Percentiles rank a stretch among this genome's conserved stretches.
phyloP scores from a whole-genome alignment of 768 basidiomycete genomes.

The Kwoniella bestiolae region DNA sequence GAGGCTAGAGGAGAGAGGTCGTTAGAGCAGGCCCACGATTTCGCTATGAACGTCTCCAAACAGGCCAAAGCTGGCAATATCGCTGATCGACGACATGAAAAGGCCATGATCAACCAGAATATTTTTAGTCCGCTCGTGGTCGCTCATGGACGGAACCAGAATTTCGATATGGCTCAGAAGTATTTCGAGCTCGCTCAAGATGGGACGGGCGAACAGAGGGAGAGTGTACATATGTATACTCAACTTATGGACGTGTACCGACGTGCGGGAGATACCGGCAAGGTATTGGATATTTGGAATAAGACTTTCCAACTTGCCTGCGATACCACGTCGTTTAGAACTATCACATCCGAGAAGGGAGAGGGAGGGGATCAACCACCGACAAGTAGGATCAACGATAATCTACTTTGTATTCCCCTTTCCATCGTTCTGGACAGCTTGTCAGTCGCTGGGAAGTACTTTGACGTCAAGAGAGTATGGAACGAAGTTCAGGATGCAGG shows the following conservation, averaged over 20 bases:
- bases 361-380: not conserved
- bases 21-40: conserved; percentile 68
- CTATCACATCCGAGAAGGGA: not conserved
- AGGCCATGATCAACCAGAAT: conserved; percentile 35
- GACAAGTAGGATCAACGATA: conserved; percentile 56
- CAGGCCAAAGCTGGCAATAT: conserved; percentile 23
- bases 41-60: conserved; percentile 64
- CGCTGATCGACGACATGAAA: conserved; percentile 21
- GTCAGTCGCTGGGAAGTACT: conserved; percentile 67
- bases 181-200: conserved; percentile 35
- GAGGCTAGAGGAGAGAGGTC: conserved; percentile 63
- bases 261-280: conserved; percentile 63
- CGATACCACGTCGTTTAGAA: conserved; percentile 35
- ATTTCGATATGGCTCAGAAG: conserved; percentile 30
- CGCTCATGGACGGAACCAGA: conserved; percentile 22
- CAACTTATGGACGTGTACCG: conserved; percentile 76
- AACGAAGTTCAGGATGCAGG: conserved; percentile 65
- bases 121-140: conserved; percentile 48
- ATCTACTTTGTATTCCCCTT: conserved; percentile 73
- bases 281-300: conserved; percentile 68
- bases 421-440: conserved; percentile 80
- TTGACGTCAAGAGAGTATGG: conserved; percentile 71
- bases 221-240: conserved; percentile 66
- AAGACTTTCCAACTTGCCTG: conserved; percentile 67
- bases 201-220: conserved; percentile 59